phyloP scores from a whole-genome alignment of 345 rosid genomes.

The Raphanus raphanistrum region DNA sequence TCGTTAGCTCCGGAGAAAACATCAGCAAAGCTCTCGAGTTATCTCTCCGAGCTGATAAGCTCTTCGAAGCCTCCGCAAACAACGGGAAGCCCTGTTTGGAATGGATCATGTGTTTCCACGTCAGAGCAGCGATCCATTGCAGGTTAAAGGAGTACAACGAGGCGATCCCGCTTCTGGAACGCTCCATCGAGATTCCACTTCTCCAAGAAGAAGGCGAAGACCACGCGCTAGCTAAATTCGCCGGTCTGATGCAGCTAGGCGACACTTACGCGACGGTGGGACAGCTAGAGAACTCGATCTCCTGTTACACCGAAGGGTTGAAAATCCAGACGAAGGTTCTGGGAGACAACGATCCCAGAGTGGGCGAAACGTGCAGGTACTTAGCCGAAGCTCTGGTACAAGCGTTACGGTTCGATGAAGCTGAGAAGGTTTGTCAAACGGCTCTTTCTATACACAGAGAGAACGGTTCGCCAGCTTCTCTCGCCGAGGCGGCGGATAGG shows the following conservation, averaged over 20 bases:
- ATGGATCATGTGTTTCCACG: constrained; percentile 80
- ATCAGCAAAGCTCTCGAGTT: constrained; percentile 68
- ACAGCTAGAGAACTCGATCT: constrained; percentile 71
- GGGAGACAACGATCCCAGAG: constrained; percentile 75
- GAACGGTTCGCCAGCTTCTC: constrained; percentile 60
- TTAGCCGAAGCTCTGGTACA: constrained; percentile 88
- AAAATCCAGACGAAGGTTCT: constrained; percentile 70
- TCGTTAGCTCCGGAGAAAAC: constrained; percentile 72
- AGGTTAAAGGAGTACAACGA: constrained; percentile 68
- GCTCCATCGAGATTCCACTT: constrained; percentile 66
- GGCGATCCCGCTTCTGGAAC: constrained; percentile 77
- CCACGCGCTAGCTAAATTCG: constrained; percentile 85
- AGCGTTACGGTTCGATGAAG: constrained; percentile 78
- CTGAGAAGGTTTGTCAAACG: constrained; percentile 63
- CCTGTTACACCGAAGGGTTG: constrained; percentile 70
- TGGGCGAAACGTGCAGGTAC: constrained; percentile 84
- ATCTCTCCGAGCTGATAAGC: constrained; percentile 68
- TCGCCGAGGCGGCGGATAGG: constrained; percentile 87
- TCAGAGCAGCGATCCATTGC: constrained; percentile 80
- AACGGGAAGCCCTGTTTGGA: constrained; percentile 72
- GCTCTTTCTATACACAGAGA: constrained; percentile 73
- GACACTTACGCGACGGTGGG: constrained; percentile 90
- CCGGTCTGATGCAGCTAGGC: constrained; percentile 93
- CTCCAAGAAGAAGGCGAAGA: constrained; percentile 65
- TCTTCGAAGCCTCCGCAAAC: constrained; percentile 58